Evolutionary conservation across 2,329 filamentous ascomycete species (phyloP), one percentile per base, ranked within the genome.

Genomic region (Hymenoscyphus scutula): DNA sequence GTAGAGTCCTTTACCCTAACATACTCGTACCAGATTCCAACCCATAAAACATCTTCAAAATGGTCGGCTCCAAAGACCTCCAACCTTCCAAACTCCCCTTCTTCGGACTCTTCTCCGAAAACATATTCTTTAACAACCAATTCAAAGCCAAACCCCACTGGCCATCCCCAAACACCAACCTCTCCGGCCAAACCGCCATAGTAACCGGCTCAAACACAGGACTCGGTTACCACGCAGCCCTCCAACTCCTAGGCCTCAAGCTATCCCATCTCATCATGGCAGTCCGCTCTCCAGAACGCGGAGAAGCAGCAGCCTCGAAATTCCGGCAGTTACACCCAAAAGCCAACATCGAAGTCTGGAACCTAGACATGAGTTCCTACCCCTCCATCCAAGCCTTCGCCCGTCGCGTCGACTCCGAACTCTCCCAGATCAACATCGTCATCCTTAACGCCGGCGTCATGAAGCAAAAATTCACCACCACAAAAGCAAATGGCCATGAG

Each of bases 161-260:
- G 53, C 65, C 63, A 41, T 30, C 56, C 1, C 56, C 55, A 29
- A 27, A 27, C 8, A 27, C 53, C 17, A 51, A 51, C 45, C 45
- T 51, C 13, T 19, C 45, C 3, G n/a, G 8, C n/a, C 34, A 78
- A 63, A 76, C 76, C 0, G 79, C 77, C 55, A 78, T 83, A 41
- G 72, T 84, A 27, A 82, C 81, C 0, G 82, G 82, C 1, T 70
- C 75, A 23, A 83, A 80, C 62, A 72, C 68, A 0, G 81, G 82
- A 0, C 70, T 84, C 0, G 82, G 82, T 0, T 73, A 79, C n/a
- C 76, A 79, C 54, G 68, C 76, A 1, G 70, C 75, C 8, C 69
- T 70, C 1, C 77, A 78, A 30, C 71, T 83, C 25, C 72, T 82
- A 1, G 64, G 69, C 0, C 64, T 78, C 8, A 69, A 72, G 1